Evolutionary conservation across 805 yeast genomes (phyloP), one percentile per base, ranked within the genome.

Genomic region (Ogataea philodendri): DNA sequence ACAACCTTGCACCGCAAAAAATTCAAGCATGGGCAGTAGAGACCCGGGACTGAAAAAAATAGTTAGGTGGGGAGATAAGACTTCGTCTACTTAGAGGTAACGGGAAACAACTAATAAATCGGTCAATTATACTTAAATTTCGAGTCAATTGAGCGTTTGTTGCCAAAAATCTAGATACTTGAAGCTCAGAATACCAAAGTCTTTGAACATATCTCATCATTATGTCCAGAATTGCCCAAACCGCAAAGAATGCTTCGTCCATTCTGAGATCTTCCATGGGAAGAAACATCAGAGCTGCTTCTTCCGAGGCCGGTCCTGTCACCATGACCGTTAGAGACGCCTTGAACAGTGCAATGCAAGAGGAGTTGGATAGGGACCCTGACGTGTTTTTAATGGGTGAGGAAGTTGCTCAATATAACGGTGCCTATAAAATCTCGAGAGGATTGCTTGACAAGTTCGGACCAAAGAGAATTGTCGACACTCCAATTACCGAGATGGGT

Each of bases 401-500:
- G 72, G 99, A 93, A 68, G 98, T 93, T 49, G 98, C 96, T 28
- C 97, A 90, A 66, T 93, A 93, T 70, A 89, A 93, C 62, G 99
- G 99, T 72, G 99, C 99, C 42, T 93, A 93, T 73, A 93, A 93
- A 72, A 83, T 93, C 47, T 84, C 97, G 47, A 81, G 95, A 61
- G 98, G 98, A 22, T 75, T 93, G 48, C 74, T 93, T 57, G 98
- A 93, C 67, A 78, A 94, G 62, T 89, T 88, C 56, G 97, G 97
- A 46, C 95, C 88, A 61, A 78, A 84, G 65, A 81, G 97, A 69
- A 82, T 89, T 41, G 75, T 89, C 44, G 97, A 89, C 67, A 89
- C 97, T 46, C 99, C 99, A 47, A 93, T 93, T 65, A 93, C 99
- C 38, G 99, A 93, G 70, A 90, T 93, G 93, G 99, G 99, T 39